Conservation (phyloP, 345 rosid species). For the Citrus australasica region DNA sequence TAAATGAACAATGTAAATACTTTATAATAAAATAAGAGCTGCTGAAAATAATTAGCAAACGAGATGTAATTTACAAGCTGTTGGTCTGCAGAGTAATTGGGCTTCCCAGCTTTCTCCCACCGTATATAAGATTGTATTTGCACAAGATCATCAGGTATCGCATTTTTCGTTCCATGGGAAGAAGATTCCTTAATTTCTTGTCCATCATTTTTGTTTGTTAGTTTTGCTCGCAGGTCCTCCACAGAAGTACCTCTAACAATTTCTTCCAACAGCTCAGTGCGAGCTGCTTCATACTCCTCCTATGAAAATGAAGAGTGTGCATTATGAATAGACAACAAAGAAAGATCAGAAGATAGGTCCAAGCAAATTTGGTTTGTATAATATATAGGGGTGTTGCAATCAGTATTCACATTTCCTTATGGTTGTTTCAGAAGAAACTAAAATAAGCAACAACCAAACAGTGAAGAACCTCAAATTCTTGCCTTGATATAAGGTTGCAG, state of each 20-base stretch:
- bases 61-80: conserved; percentile 39
- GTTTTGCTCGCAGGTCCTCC: conserved; percentile 65
- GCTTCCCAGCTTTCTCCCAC: conserved; percentile 85
- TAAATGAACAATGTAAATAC: background rate
- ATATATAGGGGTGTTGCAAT: background rate
- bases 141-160: conserved; percentile 57
- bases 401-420: too few relatives aligned
- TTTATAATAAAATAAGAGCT: background rate
- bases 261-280: conserved; percentile 81
- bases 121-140: conserved; percentile 63
- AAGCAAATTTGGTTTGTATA: background rate
- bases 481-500: background rate
- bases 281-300: conserved; percentile 96
- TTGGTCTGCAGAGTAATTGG: conserved; percentile 51
- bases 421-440: background rate
- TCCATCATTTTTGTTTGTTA: conserved; percentile 49
- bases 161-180: conserved; percentile 25
- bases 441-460: background rate
- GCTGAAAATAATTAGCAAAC: conserved; percentile 6
- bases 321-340: background rate
- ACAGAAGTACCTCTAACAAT: conserved; percentile 70
- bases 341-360: background rate
- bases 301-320: conserved; percentile 23
- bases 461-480: background rate
- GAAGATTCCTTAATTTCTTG: conserved; percentile 41